Conservation (phyloP, 257 asterid genomes). For the Solanum medicagineum region DNA sequence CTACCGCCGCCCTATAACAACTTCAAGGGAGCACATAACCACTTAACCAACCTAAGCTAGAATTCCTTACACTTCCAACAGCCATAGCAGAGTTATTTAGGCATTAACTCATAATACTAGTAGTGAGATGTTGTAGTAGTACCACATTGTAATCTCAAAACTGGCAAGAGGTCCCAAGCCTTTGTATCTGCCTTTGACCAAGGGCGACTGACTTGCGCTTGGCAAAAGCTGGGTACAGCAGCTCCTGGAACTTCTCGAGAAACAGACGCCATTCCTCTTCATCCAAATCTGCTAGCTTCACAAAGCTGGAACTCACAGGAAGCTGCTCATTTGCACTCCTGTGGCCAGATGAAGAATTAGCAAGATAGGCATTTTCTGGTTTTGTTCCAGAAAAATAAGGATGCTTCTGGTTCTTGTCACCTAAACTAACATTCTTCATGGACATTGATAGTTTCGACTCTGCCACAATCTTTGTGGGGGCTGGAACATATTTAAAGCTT, state of each 20-base stretch:
- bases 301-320: constrained; percentile 62
- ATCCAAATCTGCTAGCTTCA: constrained; percentile 80
- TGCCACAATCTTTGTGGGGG: constrained; percentile 9
- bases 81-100: constrained; percentile 16
- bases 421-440: constrained; percentile 39
- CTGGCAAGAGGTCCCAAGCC: constrained; percentile 99
- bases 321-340: constrained; percentile 96
- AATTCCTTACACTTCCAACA: constrained; percentile 19
- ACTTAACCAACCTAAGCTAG: constrained; percentile 29
- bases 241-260: constrained; percentile 71
- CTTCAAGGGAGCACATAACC: constrained; percentile 5
- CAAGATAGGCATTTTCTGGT: constrained; percentile 23
- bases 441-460: constrained; percentile 49
- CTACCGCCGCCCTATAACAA: constrained; percentile 9
- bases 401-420: constrained; percentile 48
- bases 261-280: constrained; percentile 77
- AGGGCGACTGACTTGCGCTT: constrained; percentile 42
- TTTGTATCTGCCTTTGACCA: constrained; percentile 74
- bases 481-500: constrained; percentile 7
- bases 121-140: constrained; percentile 2
- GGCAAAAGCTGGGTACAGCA: constrained; percentile 61
- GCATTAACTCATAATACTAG: constrained; percentile 8
- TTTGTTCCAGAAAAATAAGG: constrained; percentile 33
- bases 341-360: constrained; percentile 60
- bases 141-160: constrained; percentile 47